Conservation (phyloP, 495 filamentous ascomycete genomes). For the Chaetomium tenue region DNA sequence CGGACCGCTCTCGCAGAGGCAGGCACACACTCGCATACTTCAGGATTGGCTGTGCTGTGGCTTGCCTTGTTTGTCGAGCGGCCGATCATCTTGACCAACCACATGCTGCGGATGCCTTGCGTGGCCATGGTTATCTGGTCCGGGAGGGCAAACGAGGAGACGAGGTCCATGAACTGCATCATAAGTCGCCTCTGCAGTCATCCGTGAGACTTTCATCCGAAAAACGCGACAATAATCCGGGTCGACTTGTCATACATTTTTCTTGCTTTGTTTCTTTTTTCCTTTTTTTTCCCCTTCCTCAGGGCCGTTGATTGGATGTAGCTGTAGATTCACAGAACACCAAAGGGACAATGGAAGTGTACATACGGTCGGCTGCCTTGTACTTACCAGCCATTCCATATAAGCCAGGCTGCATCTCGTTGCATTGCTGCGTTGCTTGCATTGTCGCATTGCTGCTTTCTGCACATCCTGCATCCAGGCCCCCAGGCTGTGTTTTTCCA, state of each 20-base stretch:
- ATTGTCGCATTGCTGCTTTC: background rate
- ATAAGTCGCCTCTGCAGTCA: too few relatives aligned
- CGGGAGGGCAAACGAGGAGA: background rate
- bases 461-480: slow-evolving; percentile 11
- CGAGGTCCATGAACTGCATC: too few relatives aligned
- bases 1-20: too few relatives aligned
- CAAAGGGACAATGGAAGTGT: background rate
- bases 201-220: too few relatives aligned
- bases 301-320: too few relatives aligned
- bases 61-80: background rate
- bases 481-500: background rate
- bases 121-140: background rate
- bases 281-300: too few relatives aligned
- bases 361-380: background rate
- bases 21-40: too few relatives aligned
- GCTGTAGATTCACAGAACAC: too few relatives aligned
- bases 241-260: too few relatives aligned
- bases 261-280: too few relatives aligned
- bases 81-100: slow-evolving; percentile 2
- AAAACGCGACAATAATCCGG: too few relatives aligned
- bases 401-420: slow-evolving; percentile 13
- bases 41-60: background rate
- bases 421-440: slow-evolving; percentile 1
- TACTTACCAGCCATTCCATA: background rate
- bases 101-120: background rate